Conservation (phyloP, 164 flowering plant genomes). For the Macadamia integrifolia region DNA sequence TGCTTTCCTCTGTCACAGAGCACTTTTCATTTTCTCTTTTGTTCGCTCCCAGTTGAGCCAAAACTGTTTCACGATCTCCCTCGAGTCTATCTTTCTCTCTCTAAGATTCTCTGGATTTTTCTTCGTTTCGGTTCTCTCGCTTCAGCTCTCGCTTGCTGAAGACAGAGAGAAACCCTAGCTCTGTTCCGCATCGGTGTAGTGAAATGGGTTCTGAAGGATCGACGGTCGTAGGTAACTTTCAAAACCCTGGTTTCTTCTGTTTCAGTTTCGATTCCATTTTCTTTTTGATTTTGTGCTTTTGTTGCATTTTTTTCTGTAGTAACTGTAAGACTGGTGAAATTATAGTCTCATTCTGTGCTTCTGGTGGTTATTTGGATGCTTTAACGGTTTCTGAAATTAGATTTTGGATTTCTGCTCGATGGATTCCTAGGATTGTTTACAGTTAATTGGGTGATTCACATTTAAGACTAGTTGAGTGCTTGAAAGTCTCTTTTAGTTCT, state of each 20-base stretch:
- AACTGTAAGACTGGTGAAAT: background rate
- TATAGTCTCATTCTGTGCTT: background rate
- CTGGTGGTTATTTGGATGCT: background rate
- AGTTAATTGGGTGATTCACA: too few relatives aligned
- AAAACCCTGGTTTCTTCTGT: background rate
- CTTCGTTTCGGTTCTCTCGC: background rate
- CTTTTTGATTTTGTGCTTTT: background rate
- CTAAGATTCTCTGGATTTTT: background rate
- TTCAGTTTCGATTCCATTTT: background rate
- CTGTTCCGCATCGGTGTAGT: background rate
- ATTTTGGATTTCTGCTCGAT: too few relatives aligned
- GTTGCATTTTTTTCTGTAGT: too few relatives aligned
- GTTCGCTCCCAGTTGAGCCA: background rate
- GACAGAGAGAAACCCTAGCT: background rate
- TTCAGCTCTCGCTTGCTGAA: background rate
- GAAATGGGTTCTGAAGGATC: background rate
- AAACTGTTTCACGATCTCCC: background rate
- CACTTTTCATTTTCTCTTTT: too few relatives aligned
- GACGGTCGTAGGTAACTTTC: background rate
- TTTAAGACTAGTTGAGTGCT: too few relatives aligned
- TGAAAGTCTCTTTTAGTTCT: too few relatives aligned
- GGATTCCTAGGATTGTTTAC: too few relatives aligned
- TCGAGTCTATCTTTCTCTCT: background rate
- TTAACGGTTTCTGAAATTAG: background rate
- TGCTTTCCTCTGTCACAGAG: too few relatives aligned